Evolutionary conservation across 305 asterid species (phyloP).

Genomic region (Fraxinus ornus): DNA sequence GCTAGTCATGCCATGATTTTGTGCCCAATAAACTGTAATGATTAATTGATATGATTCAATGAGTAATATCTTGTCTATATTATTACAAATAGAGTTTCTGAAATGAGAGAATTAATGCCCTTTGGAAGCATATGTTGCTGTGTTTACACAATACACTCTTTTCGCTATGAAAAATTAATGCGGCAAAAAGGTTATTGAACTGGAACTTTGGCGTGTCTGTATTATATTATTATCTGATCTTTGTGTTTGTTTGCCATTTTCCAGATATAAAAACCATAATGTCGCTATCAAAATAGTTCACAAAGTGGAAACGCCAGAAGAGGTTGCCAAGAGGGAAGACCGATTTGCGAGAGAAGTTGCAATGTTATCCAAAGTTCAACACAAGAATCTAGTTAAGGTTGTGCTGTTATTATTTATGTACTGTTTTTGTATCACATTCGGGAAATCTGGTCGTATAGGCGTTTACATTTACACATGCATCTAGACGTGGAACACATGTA

Average conservation of each 20-base stretch:
- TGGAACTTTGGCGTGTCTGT: not conserved
- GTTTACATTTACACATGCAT: not conserved
- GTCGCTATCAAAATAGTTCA: constrained; percentile 82
- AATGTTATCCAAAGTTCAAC: constrained; percentile 88
- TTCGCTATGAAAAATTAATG: not conserved
- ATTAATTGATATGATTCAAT: not conserved
- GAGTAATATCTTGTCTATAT: not conserved
- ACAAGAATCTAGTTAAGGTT: constrained; percentile 96
- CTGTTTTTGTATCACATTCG: not conserved
- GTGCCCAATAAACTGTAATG: not conserved
- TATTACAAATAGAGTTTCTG: not conserved
- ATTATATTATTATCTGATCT: not conserved
- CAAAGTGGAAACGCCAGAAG: constrained; percentile 83
- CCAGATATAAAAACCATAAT: constrained; percentile 83
- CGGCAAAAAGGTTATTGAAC: not conserved
- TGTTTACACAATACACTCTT: not conserved
- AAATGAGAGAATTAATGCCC: not conserved
- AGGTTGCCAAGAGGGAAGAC: constrained; percentile 69
- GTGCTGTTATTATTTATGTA: not conserved
- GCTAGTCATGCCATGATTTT: not conserved
- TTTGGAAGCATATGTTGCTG: not conserved
- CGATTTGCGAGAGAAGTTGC: constrained; percentile 91
- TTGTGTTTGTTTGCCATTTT: constrained; percentile 16
- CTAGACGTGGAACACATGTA: not conserved
- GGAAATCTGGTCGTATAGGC: not conserved